Evolutionary conservation across 345 rosid species (phyloP).

Genomic region (Aurinia saxatilis): DNA sequence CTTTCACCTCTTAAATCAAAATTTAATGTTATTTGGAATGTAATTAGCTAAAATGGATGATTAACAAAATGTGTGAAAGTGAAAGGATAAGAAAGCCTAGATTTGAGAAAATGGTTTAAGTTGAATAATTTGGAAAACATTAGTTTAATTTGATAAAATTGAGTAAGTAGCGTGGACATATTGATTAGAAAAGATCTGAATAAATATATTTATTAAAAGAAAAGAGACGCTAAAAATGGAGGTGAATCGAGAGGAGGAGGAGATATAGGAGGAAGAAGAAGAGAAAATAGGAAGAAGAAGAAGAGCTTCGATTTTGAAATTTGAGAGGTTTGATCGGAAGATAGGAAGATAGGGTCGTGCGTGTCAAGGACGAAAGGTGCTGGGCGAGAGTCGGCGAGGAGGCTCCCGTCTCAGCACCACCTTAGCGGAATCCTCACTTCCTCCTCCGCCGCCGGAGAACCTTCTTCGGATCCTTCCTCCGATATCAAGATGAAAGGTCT

Average conservation of each 20-base stretch:
- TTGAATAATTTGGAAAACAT: too few relatives aligned
- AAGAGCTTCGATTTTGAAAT: background rate
- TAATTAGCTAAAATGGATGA: too few relatives aligned
- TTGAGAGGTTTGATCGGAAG: background rate
- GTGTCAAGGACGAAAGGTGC: conserved; percentile 32
- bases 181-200: too few relatives aligned
- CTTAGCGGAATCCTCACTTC: conserved; percentile 17
- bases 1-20: too few relatives aligned
- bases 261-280: background rate
- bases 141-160: too few relatives aligned
- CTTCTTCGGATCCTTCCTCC: conserved; percentile 24
- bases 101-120: too few relatives aligned
- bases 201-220: too few relatives aligned
- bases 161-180: too few relatives aligned
- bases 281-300: background rate
- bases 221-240: conserved; percentile 14
- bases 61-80: too few relatives aligned
- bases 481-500: conserved; percentile 69
- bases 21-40: too few relatives aligned
- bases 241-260: conserved; percentile 24
- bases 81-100: too few relatives aligned
- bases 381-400: conserved; percentile 23
- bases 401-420: conserved; percentile 32
- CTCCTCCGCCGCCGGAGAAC: conserved; percentile 22
- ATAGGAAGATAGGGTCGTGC: conserved; percentile 37